Evolutionary conservation across 2,329 filamentous ascomycete genomes (phyloP).

Genomic region (Pestalotiopsis sp.): DNA sequence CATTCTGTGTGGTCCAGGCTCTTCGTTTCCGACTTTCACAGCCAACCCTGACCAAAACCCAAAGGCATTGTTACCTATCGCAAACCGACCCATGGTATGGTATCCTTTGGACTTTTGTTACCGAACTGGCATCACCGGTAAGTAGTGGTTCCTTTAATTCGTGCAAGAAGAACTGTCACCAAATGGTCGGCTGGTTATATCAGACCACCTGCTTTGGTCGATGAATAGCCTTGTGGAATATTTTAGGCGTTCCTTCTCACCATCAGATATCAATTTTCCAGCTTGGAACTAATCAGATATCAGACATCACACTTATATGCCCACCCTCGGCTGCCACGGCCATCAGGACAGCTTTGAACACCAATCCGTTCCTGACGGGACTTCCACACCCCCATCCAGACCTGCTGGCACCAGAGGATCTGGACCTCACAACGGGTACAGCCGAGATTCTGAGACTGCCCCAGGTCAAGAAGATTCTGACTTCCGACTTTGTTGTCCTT

Average conservation of each 20-base stretch:
- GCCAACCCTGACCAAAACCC: constrained; percentile 79
- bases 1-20: constrained; percentile 81
- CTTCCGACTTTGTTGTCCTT: constrained; percentile 83
- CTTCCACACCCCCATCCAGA: constrained; percentile 74
- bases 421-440: constrained; percentile 85
- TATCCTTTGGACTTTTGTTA: constrained; percentile 87
- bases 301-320: constrained; percentile 65
- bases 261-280: not conserved
- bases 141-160: constrained; percentile 24
- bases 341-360: constrained; percentile 71
- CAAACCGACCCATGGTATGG: constrained; percentile 88
- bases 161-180: not conserved
- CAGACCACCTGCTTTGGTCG: not conserved
- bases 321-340: constrained; percentile 67
- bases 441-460: constrained; percentile 84
- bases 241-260: not conserved
- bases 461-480: constrained; percentile 78
- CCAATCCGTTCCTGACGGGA: constrained; percentile 75
- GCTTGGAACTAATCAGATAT: not conserved
- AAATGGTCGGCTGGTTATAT: not conserved
- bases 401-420: constrained; percentile 73
- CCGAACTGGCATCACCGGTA: constrained; percentile 76
- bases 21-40: constrained; percentile 81
- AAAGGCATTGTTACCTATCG: constrained; percentile 80
- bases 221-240: not conserved